Conservation (phyloP, 2,329 filamentous ascomycete genomes). For the Acrocalymma vagum region DNA sequence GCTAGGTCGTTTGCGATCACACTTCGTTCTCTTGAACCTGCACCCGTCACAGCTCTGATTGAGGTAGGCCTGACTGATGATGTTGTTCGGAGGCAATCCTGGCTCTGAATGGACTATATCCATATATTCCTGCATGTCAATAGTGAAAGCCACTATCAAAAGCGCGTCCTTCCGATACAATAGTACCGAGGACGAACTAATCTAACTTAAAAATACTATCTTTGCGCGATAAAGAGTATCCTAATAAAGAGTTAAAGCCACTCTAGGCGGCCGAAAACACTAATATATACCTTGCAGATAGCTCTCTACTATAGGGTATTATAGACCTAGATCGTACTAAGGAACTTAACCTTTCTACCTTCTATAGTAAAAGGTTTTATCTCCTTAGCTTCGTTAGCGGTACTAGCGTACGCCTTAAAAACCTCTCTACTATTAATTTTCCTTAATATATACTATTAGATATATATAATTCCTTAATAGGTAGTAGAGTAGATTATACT, state of each 20-base stretch:
- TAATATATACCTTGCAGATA: conserved; percentile 23
- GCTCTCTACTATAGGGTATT: conserved; percentile 52
- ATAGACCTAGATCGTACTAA: conserved; percentile 40
- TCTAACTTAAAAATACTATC: conserved; percentile 42
- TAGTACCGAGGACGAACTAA: conserved; percentile 45
- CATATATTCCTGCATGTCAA: conserved; percentile 54
- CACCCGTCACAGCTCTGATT: too few relatives aligned
- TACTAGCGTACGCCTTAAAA: conserved; percentile 26
- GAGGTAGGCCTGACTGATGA: too few relatives aligned
- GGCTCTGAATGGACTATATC: conserved; percentile 52
- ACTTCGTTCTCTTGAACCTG: too few relatives aligned
- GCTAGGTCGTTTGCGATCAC: too few relatives aligned
- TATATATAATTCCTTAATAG: conserved; percentile 16
- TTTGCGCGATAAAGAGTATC: conserved; percentile 50
- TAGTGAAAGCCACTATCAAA: conserved; percentile 54
- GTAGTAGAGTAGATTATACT: conserved; percentile 39
- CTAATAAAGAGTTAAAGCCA: conserved; percentile 35
- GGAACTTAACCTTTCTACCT: conserved; percentile 42
- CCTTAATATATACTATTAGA: conserved; percentile 28
- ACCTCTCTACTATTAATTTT: conserved; percentile 48
- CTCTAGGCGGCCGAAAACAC: conserved; percentile 51
- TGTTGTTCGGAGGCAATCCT: too few relatives aligned
- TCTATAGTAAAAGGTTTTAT: conserved; percentile 39
- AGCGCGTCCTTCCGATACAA: conserved; percentile 53
- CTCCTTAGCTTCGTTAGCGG: conserved; percentile 34